Evolutionary conservation across 805 yeast species (phyloP).

Genomic region (Trichomonascus vanleenenianus): DNA sequence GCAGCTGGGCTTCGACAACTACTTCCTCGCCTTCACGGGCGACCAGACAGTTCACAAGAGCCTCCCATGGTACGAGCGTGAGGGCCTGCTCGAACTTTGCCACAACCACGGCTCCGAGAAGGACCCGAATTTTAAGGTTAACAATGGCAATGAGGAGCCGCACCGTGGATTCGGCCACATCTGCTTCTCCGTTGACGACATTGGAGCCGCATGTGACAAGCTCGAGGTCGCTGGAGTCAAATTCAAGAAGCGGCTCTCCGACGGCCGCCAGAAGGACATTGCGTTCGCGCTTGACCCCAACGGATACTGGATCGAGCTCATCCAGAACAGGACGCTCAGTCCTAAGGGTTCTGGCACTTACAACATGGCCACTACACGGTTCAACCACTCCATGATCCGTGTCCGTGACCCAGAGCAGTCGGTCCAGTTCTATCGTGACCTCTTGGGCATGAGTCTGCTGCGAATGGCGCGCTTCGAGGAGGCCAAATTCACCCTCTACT

Average conservation of each 20-base stretch:
- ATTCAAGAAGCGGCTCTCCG: slow-evolving; percentile 76
- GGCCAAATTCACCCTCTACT: slow-evolving; percentile 81
- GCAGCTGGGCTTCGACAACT: slow-evolving; percentile 53
- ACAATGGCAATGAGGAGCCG: slow-evolving; percentile 80
- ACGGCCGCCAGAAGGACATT: slow-evolving; percentile 88
- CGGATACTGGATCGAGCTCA: slow-evolving; percentile 93
- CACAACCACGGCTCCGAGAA: slow-evolving; percentile 70
- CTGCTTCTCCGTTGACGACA: slow-evolving; percentile 78
- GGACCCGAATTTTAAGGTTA: slow-evolving; percentile 47
- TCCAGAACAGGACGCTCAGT: slow-evolving; percentile 46
- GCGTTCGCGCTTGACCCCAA: slow-evolving; percentile 95
- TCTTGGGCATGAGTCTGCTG: slow-evolving; percentile 72
- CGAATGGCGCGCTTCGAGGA: slow-evolving; percentile 47
- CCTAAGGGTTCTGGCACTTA: slow-evolving; percentile 17
- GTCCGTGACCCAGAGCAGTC: slow-evolving; percentile 77
- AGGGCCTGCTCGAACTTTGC: slow-evolving; percentile 77
- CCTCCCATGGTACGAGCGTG: slow-evolving; percentile 31
- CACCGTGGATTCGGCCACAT: slow-evolving; percentile 91
- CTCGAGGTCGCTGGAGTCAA: slow-evolving; percentile 55
- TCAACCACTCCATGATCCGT: slow-evolving; percentile 91
- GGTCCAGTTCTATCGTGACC: slow-evolving; percentile 67
- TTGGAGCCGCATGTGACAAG: slow-evolving; percentile 49
- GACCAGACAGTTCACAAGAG: slow-evolving; percentile 34
- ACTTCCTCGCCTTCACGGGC: slow-evolving; percentile 55
- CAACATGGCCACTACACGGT: slow-evolving; percentile 26